Evolutionary conservation across 2,329 filamentous ascomycete genomes (phyloP).

Genomic region (Alternaria consortialis): DNA sequence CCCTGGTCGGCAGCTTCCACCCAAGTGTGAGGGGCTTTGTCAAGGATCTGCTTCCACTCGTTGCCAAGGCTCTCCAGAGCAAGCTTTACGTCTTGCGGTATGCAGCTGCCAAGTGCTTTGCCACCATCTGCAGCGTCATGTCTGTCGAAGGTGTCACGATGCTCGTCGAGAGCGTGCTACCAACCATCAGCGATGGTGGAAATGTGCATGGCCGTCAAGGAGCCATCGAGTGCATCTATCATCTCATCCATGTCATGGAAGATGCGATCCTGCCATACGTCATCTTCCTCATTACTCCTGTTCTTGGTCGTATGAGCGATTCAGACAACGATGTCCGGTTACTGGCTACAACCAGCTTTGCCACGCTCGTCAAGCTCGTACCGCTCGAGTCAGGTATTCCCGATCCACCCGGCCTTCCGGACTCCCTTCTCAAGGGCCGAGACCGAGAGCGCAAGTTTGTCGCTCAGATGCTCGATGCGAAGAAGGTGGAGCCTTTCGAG

Average conservation of each 20-base stretch:
- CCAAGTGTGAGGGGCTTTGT: conserved; percentile 79
- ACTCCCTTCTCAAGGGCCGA: conserved; percentile 85
- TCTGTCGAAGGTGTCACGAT: conserved; percentile 95
- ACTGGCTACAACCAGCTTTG: conserved; percentile 95
- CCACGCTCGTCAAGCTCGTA: conserved; percentile 94
- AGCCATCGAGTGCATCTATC: conserved; percentile 93
- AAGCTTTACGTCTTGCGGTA: conserved; percentile 92
- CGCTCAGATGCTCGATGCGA: conserved; percentile 91
- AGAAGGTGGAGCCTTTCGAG: conserved; percentile 93
- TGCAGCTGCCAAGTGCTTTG: conserved; percentile 95
- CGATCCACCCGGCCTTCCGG: conserved; percentile 90
- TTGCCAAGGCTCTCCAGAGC: conserved; percentile 88
- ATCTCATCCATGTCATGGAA: conserved; percentile 98
- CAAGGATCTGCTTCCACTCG: conserved; percentile 80
- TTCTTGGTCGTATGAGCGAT: conserved; percentile 97
- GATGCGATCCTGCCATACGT: conserved; percentile 96
- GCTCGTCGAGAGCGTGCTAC: conserved; percentile 89
- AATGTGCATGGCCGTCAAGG: conserved; percentile 92
- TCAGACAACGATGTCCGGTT: conserved; percentile 95
- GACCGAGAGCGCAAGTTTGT: conserved; percentile 97
- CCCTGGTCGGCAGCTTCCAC: conserved; percentile 90
- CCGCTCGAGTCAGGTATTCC: conserved; percentile 97
- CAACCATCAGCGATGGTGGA: conserved; percentile 87
- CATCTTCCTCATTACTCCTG: conserved; percentile 97
- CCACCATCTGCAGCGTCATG: conserved; percentile 96